Percentiles rank a stretch among this genome's conserved stretches.
Conservation (phyloP, 1,284 basidiomycete species). For the Takashimella tepidaria region DNA sequence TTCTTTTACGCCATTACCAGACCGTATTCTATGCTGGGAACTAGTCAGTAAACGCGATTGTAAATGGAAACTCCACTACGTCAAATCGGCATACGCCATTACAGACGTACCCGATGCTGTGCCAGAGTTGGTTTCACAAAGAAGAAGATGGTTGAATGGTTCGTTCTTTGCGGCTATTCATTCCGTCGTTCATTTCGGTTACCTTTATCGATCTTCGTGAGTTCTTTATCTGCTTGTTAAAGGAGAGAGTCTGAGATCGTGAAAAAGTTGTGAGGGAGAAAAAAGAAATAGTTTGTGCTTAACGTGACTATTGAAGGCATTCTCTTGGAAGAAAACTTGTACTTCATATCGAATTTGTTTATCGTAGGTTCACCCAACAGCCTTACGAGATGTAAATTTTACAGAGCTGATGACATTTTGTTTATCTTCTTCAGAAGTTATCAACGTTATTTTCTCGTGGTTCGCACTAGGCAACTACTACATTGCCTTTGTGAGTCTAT, state of each 20-base stretch:
- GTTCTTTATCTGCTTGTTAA: constrained; percentile 7
- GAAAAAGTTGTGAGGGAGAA: too few relatives aligned
- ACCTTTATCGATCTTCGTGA: constrained; percentile 76
- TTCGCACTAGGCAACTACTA: constrained; percentile 85
- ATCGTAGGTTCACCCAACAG: constrained; percentile 52
- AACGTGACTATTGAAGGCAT: constrained; percentile 56
- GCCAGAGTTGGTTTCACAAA: constrained; percentile 85
- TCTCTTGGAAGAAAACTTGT: constrained; percentile 78
- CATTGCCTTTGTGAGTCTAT: constrained; percentile 62
- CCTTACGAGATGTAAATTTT: background rate
- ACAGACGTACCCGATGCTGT: constrained; percentile 87
- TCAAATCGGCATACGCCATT: constrained; percentile 85
- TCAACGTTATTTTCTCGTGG: constrained; percentile 89
- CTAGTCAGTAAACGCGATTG: constrained; percentile 79
- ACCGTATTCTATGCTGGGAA: constrained; percentile 82
- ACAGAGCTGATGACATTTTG: too few relatives aligned
- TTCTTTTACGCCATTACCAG: too few relatives aligned
- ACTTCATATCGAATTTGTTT: constrained; percentile 90
- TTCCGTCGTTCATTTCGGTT: constrained; percentile 82
- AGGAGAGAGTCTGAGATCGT: too few relatives aligned
- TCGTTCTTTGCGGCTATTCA: constrained; percentile 95
- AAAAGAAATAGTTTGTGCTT: too few relatives aligned
- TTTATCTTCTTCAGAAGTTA: constrained; percentile 52
- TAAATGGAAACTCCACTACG: constrained; percentile 87
- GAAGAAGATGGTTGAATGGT: constrained; percentile 92